These are phyloP conservation scores for Triticum timopheevii DNA, from an alignment of 176 grass and related monocot species.

Conservation along the genomic window DNA sequence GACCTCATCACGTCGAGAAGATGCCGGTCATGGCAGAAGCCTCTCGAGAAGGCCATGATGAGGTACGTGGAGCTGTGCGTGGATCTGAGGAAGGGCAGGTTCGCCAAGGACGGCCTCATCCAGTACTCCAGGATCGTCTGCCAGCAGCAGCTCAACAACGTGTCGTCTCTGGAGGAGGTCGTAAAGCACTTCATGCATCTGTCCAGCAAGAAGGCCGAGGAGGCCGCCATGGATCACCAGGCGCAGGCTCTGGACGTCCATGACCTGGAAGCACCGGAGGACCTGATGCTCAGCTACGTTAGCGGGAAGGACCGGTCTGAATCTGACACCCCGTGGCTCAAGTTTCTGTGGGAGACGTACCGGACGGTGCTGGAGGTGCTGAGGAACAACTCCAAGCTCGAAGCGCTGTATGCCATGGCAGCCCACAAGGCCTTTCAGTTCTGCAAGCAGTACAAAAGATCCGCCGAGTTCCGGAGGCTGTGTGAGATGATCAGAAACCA, in stretches of 20 bases:
- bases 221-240: constrained; percentile 53
- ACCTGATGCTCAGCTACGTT: constrained; percentile 92
- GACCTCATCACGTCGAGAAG: constrained; percentile 88
- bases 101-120: constrained; percentile 95
- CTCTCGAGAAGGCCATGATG: constrained; percentile 90
- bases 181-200: constrained; percentile 97
- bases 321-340: constrained; percentile 90
- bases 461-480: constrained; percentile 83
- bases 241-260: constrained; percentile 82
- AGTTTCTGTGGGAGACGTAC: constrained; percentile 97
- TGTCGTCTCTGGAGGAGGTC: constrained; percentile 87
- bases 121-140: constrained; percentile 85
- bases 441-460: constrained; percentile 94
- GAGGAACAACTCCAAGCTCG: constrained; percentile 93
- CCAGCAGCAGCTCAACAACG: constrained; percentile 69
- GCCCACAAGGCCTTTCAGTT: constrained; percentile 95
- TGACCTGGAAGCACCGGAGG: constrained; percentile 88
- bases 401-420: constrained; percentile 87
- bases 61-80: constrained; percentile 96
- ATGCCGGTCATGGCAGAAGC: constrained; percentile 86
- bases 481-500: constrained; percentile 96
- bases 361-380: constrained; percentile 90
- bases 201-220: constrained; percentile 74
- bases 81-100: constrained; percentile 83
- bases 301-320: constrained; percentile 88